Evolutionary conservation across 2,329 filamentous ascomycete genomes (phyloP).

Genomic region (Cadophora sp.): DNA sequence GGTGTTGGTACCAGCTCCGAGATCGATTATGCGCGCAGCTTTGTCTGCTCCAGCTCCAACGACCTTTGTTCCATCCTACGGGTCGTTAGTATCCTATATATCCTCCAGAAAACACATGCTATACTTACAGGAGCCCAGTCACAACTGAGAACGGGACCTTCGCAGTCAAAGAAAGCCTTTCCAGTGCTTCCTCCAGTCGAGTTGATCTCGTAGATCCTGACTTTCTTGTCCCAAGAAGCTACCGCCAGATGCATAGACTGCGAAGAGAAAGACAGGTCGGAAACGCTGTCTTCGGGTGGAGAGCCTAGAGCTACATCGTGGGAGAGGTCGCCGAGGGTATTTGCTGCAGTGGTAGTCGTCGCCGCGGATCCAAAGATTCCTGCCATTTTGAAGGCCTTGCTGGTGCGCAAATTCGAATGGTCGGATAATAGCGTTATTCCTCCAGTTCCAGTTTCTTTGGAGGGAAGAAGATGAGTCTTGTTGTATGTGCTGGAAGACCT

Average conservation of each 20-base stretch:
- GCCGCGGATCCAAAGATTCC: constrained; percentile 63
- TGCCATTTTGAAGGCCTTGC: constrained; percentile 60
- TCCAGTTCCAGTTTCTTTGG: constrained; percentile 1
- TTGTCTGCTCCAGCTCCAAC: constrained; percentile 91
- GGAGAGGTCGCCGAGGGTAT: constrained; percentile 88
- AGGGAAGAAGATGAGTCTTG: constrained; percentile 7
- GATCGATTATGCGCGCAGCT: constrained; percentile 85
- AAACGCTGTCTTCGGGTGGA: constrained; percentile 88
- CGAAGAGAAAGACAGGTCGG: constrained; percentile 83
- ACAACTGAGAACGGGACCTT: constrained; percentile 81
- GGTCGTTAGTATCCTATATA: constrained; percentile 23
- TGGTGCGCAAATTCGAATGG: constrained; percentile 1
- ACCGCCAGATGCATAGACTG: constrained; percentile 84
- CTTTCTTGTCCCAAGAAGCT: constrained; percentile 96
- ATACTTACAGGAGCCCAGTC: constrained; percentile 84
- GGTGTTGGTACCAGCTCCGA: constrained; percentile 67
- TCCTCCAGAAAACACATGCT: background rate
- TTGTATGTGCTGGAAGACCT: constrained; percentile 6
- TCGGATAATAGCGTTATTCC: constrained; percentile 5
- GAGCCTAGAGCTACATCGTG: constrained; percentile 82
- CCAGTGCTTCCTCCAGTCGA: constrained; percentile 79
- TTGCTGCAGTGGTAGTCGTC: constrained; percentile 58
- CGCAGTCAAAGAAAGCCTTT: constrained; percentile 85
- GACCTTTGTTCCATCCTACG: constrained; percentile 87
- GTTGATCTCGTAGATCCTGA: constrained; percentile 94